Conservation (phyloP, 345 rosid species). For the Cardamine occulta region DNA sequence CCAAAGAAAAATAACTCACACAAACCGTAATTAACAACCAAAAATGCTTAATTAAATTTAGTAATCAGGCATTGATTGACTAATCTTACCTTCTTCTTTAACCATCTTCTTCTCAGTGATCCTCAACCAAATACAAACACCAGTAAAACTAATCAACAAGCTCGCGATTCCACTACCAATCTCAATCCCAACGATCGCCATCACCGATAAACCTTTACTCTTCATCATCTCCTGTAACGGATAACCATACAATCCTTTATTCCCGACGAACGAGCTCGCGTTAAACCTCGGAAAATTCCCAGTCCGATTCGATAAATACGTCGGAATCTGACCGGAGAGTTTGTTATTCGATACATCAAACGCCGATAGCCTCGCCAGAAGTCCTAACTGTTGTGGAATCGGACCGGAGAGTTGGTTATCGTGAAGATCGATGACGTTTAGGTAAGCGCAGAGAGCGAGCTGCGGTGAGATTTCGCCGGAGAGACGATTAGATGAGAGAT, state of each 20-base stretch:
- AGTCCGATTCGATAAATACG: conserved; percentile 66
- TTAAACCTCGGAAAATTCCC: conserved; percentile 79
- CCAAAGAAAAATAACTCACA: conserved; percentile 14
- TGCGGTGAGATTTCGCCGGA: conserved; percentile 76
- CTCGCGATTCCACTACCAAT: conserved; percentile 91
- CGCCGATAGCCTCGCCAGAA: conserved; percentile 67
- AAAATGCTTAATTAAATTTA: conserved; percentile 4
- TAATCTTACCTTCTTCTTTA: conserved; percentile 79
- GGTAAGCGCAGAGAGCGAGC: conserved; percentile 86
- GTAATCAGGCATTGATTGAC: conserved; percentile 86
- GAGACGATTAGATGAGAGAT: conserved; percentile 81
- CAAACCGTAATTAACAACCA: background rate
- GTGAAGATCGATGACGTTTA: conserved; percentile 93
- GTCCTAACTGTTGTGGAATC: conserved; percentile 81
- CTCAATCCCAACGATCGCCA: conserved; percentile 95
- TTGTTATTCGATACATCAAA: conserved; percentile 84
- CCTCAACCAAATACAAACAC: conserved; percentile 90
- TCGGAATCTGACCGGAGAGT: conserved; percentile 82
- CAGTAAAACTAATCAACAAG: conserved; percentile 84
- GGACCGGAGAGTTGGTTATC: conserved; percentile 75
- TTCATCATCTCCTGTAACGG: conserved; percentile 68
- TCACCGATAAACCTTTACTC: conserved; percentile 66
- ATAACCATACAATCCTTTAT: conserved; percentile 83
- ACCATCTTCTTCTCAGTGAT: conserved; percentile 71
- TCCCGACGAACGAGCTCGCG: conserved; percentile 75